Percentiles rank a stretch among this genome's conserved stretches.
These are phyloP conservation scores for Cystobasidium onofrii DNA, from an alignment of 768 basidiomycete genomes.

Conservation along the genomic window DNA sequence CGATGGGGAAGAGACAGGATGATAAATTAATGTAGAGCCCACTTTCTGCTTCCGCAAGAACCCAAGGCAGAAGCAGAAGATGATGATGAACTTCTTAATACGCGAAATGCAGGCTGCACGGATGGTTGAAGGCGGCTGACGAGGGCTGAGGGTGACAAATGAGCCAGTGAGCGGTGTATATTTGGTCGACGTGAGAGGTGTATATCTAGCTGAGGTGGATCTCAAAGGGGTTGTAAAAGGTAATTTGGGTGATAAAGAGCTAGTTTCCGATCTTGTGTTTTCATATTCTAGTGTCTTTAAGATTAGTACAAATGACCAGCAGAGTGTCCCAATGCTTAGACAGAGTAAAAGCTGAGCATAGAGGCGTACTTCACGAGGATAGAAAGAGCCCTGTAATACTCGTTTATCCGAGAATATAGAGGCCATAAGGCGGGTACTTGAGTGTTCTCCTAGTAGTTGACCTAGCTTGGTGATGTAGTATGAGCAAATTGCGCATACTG, in stretches of 20 bases:
- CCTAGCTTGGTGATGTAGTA: neutral
- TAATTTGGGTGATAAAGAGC: neutral
- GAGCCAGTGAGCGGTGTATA: neutral
- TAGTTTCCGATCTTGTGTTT: neutral
- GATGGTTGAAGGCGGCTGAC: neutral
- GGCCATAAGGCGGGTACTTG: neutral
- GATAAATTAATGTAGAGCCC: neutral
- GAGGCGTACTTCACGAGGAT: neutral
- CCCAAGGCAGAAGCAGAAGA: constrained; percentile 9
- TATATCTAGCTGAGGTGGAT: neutral
- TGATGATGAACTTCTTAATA: neutral
- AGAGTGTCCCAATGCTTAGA: neutral
- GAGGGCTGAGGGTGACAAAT: neutral
- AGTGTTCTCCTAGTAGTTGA: neutral
- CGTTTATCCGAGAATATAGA: constrained; percentile 2
- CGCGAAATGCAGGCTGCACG: neutral
- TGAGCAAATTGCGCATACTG: neutral
- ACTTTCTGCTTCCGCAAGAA: constrained; percentile 6
- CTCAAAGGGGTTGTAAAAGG: neutral
- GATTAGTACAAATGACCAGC: neutral
- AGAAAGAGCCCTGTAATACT: constrained; percentile 2
- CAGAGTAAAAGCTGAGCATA: neutral
- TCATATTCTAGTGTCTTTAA: neutral
- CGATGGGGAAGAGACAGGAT: constrained; percentile 9
- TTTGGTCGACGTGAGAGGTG: neutral